Percentiles rank a stretch among this genome's conserved stretches.
phyloP scores from a whole-genome alignment of 805 yeast species.

The Candida succiphila region DNA sequence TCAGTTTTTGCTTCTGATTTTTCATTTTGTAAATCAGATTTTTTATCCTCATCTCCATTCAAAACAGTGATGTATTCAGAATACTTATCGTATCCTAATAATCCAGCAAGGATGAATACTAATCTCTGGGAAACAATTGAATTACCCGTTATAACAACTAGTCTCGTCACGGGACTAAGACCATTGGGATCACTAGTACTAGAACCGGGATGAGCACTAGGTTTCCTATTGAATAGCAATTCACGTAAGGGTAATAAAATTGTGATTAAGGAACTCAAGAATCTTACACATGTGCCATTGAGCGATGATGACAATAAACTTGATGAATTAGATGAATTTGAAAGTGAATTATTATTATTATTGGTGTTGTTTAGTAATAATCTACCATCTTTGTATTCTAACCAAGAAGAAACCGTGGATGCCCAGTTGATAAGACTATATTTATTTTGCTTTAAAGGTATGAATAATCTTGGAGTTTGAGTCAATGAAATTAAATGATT shows the following conservation, averaged over 20 bases:
- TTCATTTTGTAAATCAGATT: not conserved
- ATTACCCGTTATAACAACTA: conserved; percentile 45
- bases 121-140: conserved; percentile 48
- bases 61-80: too few relatives aligned
- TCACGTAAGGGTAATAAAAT: conserved; percentile 30
- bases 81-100: conserved; percentile 28
- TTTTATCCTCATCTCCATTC: conserved; percentile 2
- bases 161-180: conserved; percentile 22
- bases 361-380: not conserved
- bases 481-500: conserved; percentile 27
- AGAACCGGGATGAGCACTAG: conserved; percentile 6
- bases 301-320: not conserved
- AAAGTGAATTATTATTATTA: too few relatives aligned
- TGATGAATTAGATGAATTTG: not conserved
- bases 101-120: conserved; percentile 40
- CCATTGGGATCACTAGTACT: conserved; percentile 24
- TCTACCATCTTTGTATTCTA: conserved; percentile 40
- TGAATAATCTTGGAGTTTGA: conserved; percentile 37
- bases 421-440: conserved; percentile 40
- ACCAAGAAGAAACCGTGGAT: conserved; percentile 40
- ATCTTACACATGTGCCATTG: conserved; percentile 15
- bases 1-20: not conserved
- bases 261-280: conserved; percentile 37
- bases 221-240: conserved; percentile 26
- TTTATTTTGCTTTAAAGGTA: conserved; percentile 28